Evolutionary conservation across 2,329 filamentous ascomycete genomes (phyloP).

Genomic region (Alternaria conjuncta): DNA sequence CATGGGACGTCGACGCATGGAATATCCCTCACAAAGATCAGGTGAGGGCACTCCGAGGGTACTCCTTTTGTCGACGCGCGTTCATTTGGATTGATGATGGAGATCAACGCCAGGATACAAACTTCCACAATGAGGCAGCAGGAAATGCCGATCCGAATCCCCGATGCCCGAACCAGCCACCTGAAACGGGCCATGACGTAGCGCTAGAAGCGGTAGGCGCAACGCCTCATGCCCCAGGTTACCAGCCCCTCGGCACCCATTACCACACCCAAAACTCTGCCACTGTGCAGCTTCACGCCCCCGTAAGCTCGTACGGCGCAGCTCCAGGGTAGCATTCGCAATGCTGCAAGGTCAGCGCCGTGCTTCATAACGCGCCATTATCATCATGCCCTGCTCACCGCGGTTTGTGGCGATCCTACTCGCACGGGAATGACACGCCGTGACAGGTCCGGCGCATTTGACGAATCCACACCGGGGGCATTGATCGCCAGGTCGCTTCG

Average conservation of each 20-base stretch:
- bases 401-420: slow-evolving; percentile 1
- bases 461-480: slow-evolving; percentile 21
- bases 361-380: background rate
- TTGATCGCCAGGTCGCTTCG: slow-evolving; percentile 31
- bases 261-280: background rate
- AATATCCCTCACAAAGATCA: background rate
- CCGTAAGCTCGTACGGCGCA: background rate
- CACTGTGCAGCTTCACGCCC: background rate
- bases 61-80: slow-evolving; percentile 3
- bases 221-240: slow-evolving; percentile 6
- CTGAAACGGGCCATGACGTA: slow-evolving; percentile 13
- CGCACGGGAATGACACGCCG: slow-evolving; percentile 12
- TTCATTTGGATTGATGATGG: background rate
- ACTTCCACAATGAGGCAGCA: background rate
- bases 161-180: background rate
- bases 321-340: background rate
- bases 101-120: background rate
- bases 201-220: slow-evolving; percentile 1
- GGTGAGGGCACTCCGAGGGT: background rate
- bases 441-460: slow-evolving; percentile 8
- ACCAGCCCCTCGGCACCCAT: background rate
- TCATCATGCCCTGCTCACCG: background rate
- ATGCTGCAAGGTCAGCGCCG: background rate
- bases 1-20: background rate
- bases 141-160: background rate